Evolutionary conservation across 495 filamentous ascomycete genomes (phyloP), one percentile per base, ranked within the genome.

Genomic region (Lasiosphaeria miniovina): DNA sequence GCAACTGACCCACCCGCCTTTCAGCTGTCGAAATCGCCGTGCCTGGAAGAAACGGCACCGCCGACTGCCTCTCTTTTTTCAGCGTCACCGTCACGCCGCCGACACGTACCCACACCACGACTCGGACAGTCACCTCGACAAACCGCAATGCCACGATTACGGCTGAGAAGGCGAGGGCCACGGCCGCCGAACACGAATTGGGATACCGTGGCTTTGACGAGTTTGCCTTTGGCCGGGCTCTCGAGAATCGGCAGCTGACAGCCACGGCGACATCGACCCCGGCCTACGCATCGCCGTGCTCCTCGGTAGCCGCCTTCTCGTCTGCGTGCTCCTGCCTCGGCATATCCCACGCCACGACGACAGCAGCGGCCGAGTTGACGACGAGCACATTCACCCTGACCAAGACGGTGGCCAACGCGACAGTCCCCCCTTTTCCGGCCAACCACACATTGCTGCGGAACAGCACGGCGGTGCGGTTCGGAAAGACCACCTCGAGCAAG

Each of bases 311-410:
- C 10, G 66, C 52, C 7, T 71, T 68, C 52, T 65, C 57, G 11
- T 69, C 63, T 0, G 70, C 70, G 0, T 73, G 68, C 17, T 73
- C 70, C 34, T 73, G 70, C 50, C 38, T 71, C n/a, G 65, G 66
- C 8, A 10, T 69, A 9, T 52, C 66, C 3, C 53, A 11, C 4
- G 4, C 46, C 7, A 66, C 64, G 0, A 56, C 31, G 7, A 66
- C 64, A 0, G 53, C 54, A 1, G 17, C 60, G 0, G 17, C 50
- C 0, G 49, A 43, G 4, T 58, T 52, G 12, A 56, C 60, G 34
- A 66, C 68, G 4, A 57, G 36, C 6, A 63, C 60, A 0, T 46
- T 61, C 0, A 66, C 60, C 1, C 36, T 54, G 0, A 52, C 57
- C 2, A 49, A 34, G 36, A 62, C 67, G 0, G 32, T 66, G 0